A percentile compares a stretch with the other conserved stretches of the same genome.
phyloP scores from a whole-genome alignment of 441 rosid species.

The Adansonia rubrostipa region DNA sequence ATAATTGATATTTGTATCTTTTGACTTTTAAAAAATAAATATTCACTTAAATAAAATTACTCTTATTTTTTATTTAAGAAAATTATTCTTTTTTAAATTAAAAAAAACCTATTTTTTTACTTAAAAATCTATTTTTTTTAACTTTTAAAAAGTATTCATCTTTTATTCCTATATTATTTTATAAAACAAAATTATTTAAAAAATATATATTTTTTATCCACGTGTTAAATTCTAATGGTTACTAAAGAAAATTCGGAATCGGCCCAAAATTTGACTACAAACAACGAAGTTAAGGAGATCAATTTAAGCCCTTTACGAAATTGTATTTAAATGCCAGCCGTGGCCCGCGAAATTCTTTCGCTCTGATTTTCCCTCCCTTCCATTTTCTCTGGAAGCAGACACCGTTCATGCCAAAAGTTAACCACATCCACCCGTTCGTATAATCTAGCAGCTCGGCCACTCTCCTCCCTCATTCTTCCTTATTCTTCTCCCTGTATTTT shows the following conservation, averaged over 20 bases:
- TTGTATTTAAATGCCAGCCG: not conserved
- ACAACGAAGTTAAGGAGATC: not conserved
- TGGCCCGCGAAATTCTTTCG: constrained; percentile 11
- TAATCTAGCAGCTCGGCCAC: not conserved
- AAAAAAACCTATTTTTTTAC: no score
- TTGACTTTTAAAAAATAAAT: no score
- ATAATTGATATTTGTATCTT: no score
- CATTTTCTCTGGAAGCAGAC: not conserved
- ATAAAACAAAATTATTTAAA: no score
- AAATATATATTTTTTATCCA: no score
- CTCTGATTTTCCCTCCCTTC: constrained; percentile 10
- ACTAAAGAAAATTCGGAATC: not conserved
- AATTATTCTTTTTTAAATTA: no score
- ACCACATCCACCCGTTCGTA: not conserved
- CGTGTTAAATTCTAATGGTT: no score
- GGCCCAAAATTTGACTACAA: not conserved
- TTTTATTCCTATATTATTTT: no score
- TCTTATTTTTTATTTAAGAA: no score
- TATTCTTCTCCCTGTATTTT: constrained; percentile 15
- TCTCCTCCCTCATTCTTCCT: not conserved
- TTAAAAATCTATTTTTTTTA: no score
- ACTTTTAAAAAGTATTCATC: no score
- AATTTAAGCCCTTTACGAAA: not conserved
- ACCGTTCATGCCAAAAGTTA: not conserved
- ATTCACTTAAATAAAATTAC: no score